Evolutionary conservation across 2,329 filamentous ascomycete genomes (phyloP).

Genomic region (Talaromyces sp.): DNA sequence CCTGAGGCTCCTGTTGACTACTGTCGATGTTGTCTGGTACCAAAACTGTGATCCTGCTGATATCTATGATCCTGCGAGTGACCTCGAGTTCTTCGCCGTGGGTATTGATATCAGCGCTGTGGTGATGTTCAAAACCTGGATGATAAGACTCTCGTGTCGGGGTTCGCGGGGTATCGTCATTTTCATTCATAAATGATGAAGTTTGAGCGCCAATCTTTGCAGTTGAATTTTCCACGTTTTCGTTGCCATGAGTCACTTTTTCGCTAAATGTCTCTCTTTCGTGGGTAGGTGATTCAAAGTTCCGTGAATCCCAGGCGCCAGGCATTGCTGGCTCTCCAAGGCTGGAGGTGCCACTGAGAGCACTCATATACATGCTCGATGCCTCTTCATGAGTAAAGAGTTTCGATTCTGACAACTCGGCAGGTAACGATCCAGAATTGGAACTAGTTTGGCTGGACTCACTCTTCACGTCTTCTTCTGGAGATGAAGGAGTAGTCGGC

Average conservation of each 20-base stretch:
- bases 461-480: not conserved
- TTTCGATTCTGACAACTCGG: conserved; percentile 47
- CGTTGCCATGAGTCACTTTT: conserved; percentile 16
- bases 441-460: conserved; percentile 27
- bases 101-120: conserved; percentile 22
- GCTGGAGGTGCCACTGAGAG: conserved; percentile 47
- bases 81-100: conserved; percentile 30
- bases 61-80: conserved; percentile 36
- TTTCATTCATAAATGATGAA: not conserved
- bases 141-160: not conserved
- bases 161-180: not conserved
- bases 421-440: conserved; percentile 24
- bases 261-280: not conserved
- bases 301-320: conserved; percentile 43
- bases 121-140: conserved; percentile 8
- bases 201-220: conserved; percentile 31
- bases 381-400: conserved; percentile 51
- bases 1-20: not conserved
- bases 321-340: conserved; percentile 40
- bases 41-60: conserved; percentile 39
- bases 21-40: conserved; percentile 26
- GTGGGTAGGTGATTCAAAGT: conserved; percentile 16
- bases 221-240: conserved; percentile 29
- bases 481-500: not conserved
- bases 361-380: conserved; percentile 57